These are phyloP conservation scores for Leishmania major DNA, from an alignment of 208 protist species.

Conservation along the genomic window DNA sequence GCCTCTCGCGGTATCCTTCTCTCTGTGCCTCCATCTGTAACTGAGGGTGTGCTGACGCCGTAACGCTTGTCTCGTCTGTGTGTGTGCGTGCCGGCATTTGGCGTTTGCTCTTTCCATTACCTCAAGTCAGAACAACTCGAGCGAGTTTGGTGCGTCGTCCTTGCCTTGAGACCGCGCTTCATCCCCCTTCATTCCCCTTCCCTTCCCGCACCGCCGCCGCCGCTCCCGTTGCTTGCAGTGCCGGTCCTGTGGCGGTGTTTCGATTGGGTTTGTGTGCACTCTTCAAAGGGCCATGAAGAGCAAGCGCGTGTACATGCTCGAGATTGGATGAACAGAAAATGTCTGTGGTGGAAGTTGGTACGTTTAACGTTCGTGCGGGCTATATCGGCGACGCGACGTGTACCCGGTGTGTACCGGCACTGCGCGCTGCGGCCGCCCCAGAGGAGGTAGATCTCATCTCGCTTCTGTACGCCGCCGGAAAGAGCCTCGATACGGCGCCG, in stretches of 20 bases:
- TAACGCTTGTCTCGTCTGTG: too few relatives aligned
- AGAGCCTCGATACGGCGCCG: conserved; percentile 1
- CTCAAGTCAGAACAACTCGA: not conserved
- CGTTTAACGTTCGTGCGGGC: conserved; percentile 62
- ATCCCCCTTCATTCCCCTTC: not conserved
- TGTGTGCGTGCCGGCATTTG: not conserved
- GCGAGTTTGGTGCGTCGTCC: not conserved
- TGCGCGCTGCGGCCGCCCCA: conserved; percentile 25
- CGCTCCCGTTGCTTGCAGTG: not conserved
- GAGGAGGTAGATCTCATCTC: conserved; percentile 56
- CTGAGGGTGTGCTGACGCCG: too few relatives aligned
- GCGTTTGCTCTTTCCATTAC: not conserved
- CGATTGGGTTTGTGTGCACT: not conserved
- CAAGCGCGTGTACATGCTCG: not conserved
- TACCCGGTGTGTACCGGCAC: conserved; percentile 45
- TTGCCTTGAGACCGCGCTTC: not conserved
- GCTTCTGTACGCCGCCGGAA: conserved; percentile 37
- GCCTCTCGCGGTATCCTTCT: not conserved
- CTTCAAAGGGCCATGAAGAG: not conserved
- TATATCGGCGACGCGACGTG: conserved; percentile 77
- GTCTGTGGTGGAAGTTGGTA: conserved; percentile 85
- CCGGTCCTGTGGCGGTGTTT: not conserved
- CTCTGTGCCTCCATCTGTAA: not conserved
- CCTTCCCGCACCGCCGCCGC: not conserved
- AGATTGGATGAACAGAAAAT: not conserved